Percentiles rank a stretch among this genome's conserved stretches.
Conservation (phyloP, 1,139 yeast genomes). For the Taphrina deformans region DNA sequence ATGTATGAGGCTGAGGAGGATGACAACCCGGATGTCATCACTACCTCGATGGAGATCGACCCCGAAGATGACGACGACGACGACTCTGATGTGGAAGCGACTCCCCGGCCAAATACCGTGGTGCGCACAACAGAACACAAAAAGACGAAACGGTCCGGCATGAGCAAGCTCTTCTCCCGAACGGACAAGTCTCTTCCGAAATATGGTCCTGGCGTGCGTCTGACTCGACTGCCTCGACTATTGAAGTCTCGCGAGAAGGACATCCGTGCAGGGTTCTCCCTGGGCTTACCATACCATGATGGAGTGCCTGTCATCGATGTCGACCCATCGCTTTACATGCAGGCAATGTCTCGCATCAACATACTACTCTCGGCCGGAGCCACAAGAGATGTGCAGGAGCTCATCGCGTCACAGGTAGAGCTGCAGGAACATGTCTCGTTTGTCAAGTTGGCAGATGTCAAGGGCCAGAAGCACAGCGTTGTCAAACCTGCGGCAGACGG, state of each 20-base stretch:
- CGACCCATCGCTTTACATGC: not conserved
- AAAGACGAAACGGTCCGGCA: constrained; percentile 1
- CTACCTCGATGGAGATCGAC: constrained; percentile 24
- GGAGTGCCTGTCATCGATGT: constrained; percentile 1
- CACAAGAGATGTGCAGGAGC: not conserved
- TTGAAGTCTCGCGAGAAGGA: constrained; percentile 1
- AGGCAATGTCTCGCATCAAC: constrained; percentile 6
- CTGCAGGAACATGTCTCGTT: not conserved
- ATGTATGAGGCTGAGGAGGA: constrained; percentile 5
- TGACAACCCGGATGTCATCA: constrained; percentile 28
- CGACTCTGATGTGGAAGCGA: not conserved
- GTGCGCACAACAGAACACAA: not conserved
- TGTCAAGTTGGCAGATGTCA: constrained; percentile 2
- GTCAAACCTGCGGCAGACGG: not conserved
- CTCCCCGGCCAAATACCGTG: not conserved
- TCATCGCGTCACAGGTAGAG: not conserved
- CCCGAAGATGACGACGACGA: constrained; percentile 6
- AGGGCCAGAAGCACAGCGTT: not conserved
- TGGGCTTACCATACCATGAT: not conserved
- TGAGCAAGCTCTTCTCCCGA: constrained; percentile 8
- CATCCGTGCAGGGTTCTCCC: constrained; percentile 3
- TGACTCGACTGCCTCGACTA: constrained; percentile 5
- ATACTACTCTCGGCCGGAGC: constrained; percentile 1
- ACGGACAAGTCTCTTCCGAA: not conserved
- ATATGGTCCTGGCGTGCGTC: constrained; percentile 7